Percentiles rank a stretch among this genome's conserved stretches.
Evolutionary conservation across 1,139 yeast species (phyloP).

Genomic region (Suhomyces choctaworum): DNA sequence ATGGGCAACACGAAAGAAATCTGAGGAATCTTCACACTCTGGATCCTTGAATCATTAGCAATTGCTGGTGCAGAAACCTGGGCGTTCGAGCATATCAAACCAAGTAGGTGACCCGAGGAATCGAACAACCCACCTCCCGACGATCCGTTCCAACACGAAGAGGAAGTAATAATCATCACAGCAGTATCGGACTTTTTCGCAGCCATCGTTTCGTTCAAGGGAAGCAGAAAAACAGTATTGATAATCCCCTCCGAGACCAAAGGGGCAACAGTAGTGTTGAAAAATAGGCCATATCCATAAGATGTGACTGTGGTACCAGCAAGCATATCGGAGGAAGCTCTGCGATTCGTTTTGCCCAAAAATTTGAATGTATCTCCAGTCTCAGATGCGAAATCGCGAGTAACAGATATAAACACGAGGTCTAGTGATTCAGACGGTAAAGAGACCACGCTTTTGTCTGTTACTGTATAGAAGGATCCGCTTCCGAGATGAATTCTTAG

Average conservation of each 20-base stretch:
- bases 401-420: conserved; percentile 31
- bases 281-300: conserved; percentile 60
- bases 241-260: conserved; percentile 48
- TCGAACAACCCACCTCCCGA: conserved; percentile 65
- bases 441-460: conserved; percentile 12
- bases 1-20: conserved; percentile 18
- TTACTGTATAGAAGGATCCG: background rate
- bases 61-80: conserved; percentile 28
- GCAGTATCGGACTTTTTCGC: background rate
- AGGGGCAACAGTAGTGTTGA: conserved; percentile 32
- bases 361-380: too few relatives aligned
- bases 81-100: conserved; percentile 66
- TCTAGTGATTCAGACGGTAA: conserved; percentile 35
- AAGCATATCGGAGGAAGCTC: too few relatives aligned
- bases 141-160: conserved; percentile 77
- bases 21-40: conserved; percentile 16
- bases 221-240: conserved; percentile 25
- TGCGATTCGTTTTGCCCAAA: too few relatives aligned
- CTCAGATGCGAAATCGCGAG: too few relatives aligned
- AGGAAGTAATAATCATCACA: conserved; percentile 51
- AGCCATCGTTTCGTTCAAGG: conserved; percentile 7
- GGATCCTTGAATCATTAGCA: conserved; percentile 1
- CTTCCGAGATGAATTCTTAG: conserved; percentile 11
- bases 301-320: too few relatives aligned
- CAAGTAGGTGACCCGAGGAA: conserved; percentile 40